phyloP scores from a whole-genome alignment of 148 eudicot genomes.

The Mesembryanthemum crystallinum region DNA sequence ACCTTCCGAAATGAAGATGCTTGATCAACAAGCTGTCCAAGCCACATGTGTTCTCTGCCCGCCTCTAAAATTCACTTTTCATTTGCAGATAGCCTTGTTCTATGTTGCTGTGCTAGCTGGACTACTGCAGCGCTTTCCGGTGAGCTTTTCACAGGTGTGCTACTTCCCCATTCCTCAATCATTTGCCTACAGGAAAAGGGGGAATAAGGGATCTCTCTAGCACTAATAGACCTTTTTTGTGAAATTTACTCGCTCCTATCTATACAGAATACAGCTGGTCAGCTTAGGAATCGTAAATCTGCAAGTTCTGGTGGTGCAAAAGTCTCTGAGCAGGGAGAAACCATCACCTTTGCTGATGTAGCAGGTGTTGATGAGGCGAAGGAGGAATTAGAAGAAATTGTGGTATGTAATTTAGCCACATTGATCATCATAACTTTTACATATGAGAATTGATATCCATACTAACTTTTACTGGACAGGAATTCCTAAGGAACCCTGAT shows the following conservation, averaged over 20 bases:
- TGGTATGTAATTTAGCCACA: constrained; percentile 44
- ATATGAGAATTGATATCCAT: constrained; percentile 7
- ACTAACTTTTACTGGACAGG: constrained; percentile 46
- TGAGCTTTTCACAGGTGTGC: constrained; percentile 82
- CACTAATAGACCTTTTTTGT: background rate
- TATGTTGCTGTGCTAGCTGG: constrained; percentile 78
- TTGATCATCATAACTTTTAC: background rate
- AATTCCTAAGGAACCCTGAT: constrained; percentile 88
- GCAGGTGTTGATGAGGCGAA: constrained; percentile 99
- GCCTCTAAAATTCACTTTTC: constrained; percentile 12
- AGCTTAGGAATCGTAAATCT: constrained; percentile 80
- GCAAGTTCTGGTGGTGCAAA: constrained; percentile 70
- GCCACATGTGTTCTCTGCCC: background rate
- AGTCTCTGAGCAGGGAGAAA: constrained; percentile 77
- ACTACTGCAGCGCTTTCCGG: constrained; percentile 72
- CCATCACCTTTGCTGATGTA: constrained; percentile 86
- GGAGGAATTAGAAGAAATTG: constrained; percentile 98
- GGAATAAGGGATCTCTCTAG: background rate
- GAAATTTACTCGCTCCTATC: constrained; percentile 12
- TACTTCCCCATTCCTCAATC: background rate
- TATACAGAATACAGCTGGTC: constrained; percentile 71
- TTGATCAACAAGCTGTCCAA: background rate
- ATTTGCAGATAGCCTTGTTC: constrained; percentile 72
- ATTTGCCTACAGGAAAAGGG: background rate
- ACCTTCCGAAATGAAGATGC: background rate